Percentiles rank a stretch among this genome's conserved stretches.
These are phyloP conservation scores for Epichloe festucae DNA, from an alignment of 2,329 filamentous ascomycete species.

Conservation along the genomic window DNA sequence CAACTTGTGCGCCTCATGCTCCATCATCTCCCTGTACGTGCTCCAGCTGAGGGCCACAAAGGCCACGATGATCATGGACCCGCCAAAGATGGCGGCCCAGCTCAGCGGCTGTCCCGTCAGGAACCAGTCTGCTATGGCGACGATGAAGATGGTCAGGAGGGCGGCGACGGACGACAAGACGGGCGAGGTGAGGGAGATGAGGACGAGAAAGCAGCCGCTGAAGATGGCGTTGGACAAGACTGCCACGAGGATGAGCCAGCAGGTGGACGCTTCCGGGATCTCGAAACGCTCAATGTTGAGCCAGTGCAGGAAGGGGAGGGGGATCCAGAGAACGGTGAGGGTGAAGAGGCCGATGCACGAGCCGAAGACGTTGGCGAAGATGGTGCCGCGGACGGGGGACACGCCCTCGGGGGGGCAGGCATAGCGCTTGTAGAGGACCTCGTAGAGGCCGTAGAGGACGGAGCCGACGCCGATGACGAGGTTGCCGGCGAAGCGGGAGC, in stretches of 20 bases:
- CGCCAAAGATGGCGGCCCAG: constrained; percentile 65
- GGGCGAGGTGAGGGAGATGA: constrained; percentile 86
- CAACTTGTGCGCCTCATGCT: constrained; percentile 55
- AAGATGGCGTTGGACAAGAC: constrained; percentile 84
- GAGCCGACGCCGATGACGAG: constrained; percentile 83
- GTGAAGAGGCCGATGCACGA: constrained; percentile 81
- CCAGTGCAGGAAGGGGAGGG: constrained; percentile 70
- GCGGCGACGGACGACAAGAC: constrained; percentile 88
- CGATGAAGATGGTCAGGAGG: constrained; percentile 90
- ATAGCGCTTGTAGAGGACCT: constrained; percentile 87
- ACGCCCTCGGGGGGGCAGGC: constrained; percentile 88
- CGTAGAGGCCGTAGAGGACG: constrained; percentile 90
- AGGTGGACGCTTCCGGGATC: constrained; percentile 64
- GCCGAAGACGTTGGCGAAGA: constrained; percentile 90
- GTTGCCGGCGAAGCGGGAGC: constrained; percentile 69
- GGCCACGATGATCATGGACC: constrained; percentile 72
- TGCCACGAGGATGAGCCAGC: constrained; percentile 66
- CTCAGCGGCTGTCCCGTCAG: constrained; percentile 67
- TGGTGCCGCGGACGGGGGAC: constrained; percentile 71
- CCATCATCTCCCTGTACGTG: constrained; percentile 88
- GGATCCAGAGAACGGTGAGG: constrained; percentile 78
- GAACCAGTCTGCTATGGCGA: constrained; percentile 82
- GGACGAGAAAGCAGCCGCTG: constrained; percentile 80
- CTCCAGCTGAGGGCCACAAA: constrained; percentile 84
- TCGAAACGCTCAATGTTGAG: constrained; percentile 72